Evolutionary conservation across 257 asterid species (phyloP).

Genomic region (Haberlea rhodopensis): DNA sequence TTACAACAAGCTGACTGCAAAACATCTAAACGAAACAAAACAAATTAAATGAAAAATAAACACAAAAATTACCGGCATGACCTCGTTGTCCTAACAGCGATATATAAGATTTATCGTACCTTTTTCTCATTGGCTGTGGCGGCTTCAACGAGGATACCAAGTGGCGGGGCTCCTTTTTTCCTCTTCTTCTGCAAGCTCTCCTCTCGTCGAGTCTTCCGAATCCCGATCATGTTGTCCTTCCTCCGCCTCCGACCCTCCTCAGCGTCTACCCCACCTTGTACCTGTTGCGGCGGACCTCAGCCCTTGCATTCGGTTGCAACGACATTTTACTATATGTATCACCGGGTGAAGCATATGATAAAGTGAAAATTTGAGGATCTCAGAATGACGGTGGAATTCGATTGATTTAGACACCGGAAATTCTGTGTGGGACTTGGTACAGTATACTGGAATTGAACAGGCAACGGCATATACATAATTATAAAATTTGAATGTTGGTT

Average conservation of each 20-base stretch:
- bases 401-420: no score
- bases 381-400: no score
- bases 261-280: slow-evolving; percentile 88
- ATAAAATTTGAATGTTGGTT: no score
- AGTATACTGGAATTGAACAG: no score
- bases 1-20: no score
- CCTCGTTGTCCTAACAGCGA: slow-evolving; percentile 2
- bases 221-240: slow-evolving; percentile 92
- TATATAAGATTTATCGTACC: slow-evolving; percentile 35
- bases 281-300: slow-evolving; percentile 75
- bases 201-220: slow-evolving; percentile 79
- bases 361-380: no score
- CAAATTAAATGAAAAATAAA: neutral
- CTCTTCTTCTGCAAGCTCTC: slow-evolving; percentile 92
- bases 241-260: slow-evolving; percentile 90
- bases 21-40: no score
- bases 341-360: no score
- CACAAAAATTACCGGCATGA: slow-evolving; percentile 1
- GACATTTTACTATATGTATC: slow-evolving; percentile 45
- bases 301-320: slow-evolving; percentile 67
- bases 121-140: slow-evolving; percentile 48
- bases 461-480: no score
- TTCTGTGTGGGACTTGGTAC: no score
- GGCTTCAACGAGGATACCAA: slow-evolving; percentile 42
- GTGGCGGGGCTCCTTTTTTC: slow-evolving; percentile 64